Evolutionary conservation across 2,329 filamentous ascomycete species (phyloP), one percentile per base, ranked within the genome.

Genomic region (Cladophialophora chaetospira): DNA sequence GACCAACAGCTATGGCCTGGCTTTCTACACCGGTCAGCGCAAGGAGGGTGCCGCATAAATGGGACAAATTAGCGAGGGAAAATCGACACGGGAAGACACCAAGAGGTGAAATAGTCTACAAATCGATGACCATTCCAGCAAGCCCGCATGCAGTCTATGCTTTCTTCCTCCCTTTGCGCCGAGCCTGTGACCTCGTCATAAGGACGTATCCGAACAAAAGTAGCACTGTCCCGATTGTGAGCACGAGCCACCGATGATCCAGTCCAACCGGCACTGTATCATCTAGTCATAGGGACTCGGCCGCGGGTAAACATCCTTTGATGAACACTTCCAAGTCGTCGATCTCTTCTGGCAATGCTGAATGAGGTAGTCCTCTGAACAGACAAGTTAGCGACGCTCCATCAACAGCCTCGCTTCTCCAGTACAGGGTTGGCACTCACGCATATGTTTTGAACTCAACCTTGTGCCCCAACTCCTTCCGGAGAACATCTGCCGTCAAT

Each of bases 401-500:
- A n/a, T 21, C 38, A 11, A 8, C 17, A n/a, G 5, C 6, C 9
- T 11, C n/a, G 17, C 2, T 17, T 1, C 38, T 17, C 4, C n/a
- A 5, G 26, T 23, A 44, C 17, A 17, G 17, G 10, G 44, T 29
- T 13, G 8, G 31, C 10, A 76, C 86, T 69, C 75, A 91, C 87
- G 75, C 73, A 72, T 96, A 96, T 43, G 85, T 82, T 71, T 87
- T 87, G 73, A 94, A 87, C 9, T 87, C 82, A 4, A 94, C 87
- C 53, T 87, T 79, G 71, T 86, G 88, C 0, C 89, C 90, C 71
- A 87, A 74, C 35, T 82, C 80, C 71, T 84, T 86, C 71, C 83
- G 85, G 49, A 97, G 74, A 57, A 80, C 71, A 36, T 89, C 80
- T 2, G 82, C 83, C 21, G 88, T 91, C 72, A 79, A 71, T 70